Evolutionary conservation across 2,329 filamentous ascomycete species (phyloP), one percentile per base, ranked within the genome.

Genomic region (Sclerotinia spermophila): DNA sequence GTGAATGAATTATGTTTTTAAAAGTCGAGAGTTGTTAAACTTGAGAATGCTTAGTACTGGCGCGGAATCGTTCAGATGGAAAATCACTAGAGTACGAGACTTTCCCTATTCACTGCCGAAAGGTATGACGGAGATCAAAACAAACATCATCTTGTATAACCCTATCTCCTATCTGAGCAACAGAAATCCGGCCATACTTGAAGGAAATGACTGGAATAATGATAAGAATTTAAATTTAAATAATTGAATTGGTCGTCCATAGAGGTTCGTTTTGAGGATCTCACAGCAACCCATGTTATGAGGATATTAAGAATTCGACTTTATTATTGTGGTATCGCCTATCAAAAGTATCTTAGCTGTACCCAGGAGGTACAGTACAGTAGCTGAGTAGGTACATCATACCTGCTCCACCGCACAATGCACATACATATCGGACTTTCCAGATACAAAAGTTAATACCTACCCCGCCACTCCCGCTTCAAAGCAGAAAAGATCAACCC

Each of bases 281-380:
- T 61, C n/a, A 44, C 38, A 30, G n/a, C 17, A 60, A 15, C 19
- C 6, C 19, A 55, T 33, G 30, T 2, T 33, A 17, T 53, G n/a
- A 53, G 53, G 8, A 55, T 24, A 56, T 35, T 30, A 19, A 56
- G 30, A 35, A 56, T 56, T 56, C 19, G 17, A 24, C 33, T 33
- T 56, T 56, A 38, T 59, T 38, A 35, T 59, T 59, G 56, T 38
- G 56, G 56, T n/a, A 59, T 59, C 13, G 56, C 33, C 56, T 59
- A 59, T 38, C 56, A 59, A 59, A 59, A 24, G 7, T n/a, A 59
- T 24, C 56, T 38, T 38, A 24, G 33, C 56, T 59, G 24, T 48
- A 48, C 17, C 44, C 8, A 45, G 19, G 21, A 8, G 44, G 44
- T 48, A 48, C 44, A 45, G n/a, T 24, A 21, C 44, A 7, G 44